A percentile compares a stretch with the other conserved stretches of the same genome.
Evolutionary conservation across 148 eudicot genomes (phyloP).

Genomic region (Fagopyrum homotropicum): DNA sequence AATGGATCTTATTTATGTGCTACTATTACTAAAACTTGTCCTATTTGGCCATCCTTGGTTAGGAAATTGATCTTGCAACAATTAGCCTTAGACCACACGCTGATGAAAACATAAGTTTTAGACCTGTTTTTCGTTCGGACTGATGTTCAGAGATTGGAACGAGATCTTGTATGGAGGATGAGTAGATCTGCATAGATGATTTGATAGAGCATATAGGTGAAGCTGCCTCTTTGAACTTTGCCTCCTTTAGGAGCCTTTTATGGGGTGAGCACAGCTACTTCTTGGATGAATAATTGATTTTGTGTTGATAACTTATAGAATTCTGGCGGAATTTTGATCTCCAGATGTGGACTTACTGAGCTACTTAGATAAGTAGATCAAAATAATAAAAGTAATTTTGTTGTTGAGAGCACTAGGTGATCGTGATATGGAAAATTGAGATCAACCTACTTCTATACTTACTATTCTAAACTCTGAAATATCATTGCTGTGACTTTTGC

Average conservation of each 20-base stretch:
- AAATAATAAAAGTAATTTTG: background rate
- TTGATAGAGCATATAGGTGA: slow-evolving; percentile 34
- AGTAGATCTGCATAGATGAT: slow-evolving; percentile 52
- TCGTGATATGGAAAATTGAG: too few relatives aligned
- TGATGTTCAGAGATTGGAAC: slow-evolving; percentile 70
- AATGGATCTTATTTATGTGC: background rate
- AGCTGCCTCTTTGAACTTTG: slow-evolving; percentile 16
- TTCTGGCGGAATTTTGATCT: background rate
- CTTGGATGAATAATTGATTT: background rate
- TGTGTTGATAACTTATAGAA: background rate
- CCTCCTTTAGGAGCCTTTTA: slow-evolving; percentile 58
- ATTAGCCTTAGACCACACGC: slow-evolving; percentile 25
- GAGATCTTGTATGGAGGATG: slow-evolving; percentile 59
- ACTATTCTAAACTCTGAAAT: background rate
- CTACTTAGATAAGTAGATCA: background rate
- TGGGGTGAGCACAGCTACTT: slow-evolving; percentile 37
- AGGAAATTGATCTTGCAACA: slow-evolving; percentile 27
- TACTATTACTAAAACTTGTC: background rate
- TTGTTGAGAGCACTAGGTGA: too few relatives aligned
- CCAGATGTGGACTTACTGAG: slow-evolving; percentile 9
- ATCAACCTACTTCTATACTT: background rate
- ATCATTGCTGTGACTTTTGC: background rate
- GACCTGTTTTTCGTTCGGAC: slow-evolving; percentile 48
- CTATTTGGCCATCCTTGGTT: background rate
- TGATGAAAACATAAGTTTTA: slow-evolving; percentile 28